phyloP scores from a whole-genome alignment of 306 rosid genomes.

The Citrullus mucosospermus region DNA sequence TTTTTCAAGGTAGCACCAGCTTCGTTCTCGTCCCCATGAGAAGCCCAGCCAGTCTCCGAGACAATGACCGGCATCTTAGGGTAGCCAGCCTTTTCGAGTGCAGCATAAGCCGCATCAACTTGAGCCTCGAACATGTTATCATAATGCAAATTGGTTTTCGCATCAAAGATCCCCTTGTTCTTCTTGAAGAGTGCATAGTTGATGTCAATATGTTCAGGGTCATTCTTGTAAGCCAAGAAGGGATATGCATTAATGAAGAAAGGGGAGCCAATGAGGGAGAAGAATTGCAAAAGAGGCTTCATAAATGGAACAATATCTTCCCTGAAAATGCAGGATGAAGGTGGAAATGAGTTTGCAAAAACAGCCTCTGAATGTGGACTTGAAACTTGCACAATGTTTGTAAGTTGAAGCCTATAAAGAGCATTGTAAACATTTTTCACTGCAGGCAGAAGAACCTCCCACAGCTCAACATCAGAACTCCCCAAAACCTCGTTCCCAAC shows the following conservation, averaged over 20 bases:
- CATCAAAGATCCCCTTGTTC: slow-evolving; percentile 52
- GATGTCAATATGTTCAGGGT: slow-evolving; percentile 65
- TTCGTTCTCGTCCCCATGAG: slow-evolving; percentile 57
- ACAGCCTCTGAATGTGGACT: slow-evolving; percentile 95
- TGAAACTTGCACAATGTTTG: slow-evolving; percentile 45
- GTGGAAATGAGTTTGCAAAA: slow-evolving; percentile 73
- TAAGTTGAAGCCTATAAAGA: slow-evolving; percentile 33
- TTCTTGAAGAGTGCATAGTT: slow-evolving; percentile 66
- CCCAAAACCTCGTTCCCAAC: slow-evolving; percentile 87
- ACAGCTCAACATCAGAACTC: slow-evolving; percentile 23
- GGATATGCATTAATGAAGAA: slow-evolving; percentile 93
- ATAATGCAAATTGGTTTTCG: slow-evolving; percentile 67
- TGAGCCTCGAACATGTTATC: slow-evolving; percentile 80
- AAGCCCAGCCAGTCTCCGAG: slow-evolving; percentile 94
- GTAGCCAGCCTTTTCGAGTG: slow-evolving; percentile 67
- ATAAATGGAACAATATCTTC: slow-evolving; percentile 53
- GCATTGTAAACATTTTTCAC: slow-evolving; percentile 56
- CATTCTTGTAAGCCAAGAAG: slow-evolving; percentile 74
- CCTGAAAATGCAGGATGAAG: slow-evolving; percentile 63
- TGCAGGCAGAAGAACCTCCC: slow-evolving; percentile 70
- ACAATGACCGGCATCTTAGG: slow-evolving; percentile 66
- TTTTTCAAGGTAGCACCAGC: slow-evolving; percentile 46
- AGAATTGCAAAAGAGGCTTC: slow-evolving; percentile 72
- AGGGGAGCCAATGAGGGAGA: slow-evolving; percentile 56
- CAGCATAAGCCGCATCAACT: slow-evolving; percentile 78